These are phyloP conservation scores for Quillaja saponaria DNA, from an alignment of 306 rosid species.

Conservation along the genomic window DNA sequence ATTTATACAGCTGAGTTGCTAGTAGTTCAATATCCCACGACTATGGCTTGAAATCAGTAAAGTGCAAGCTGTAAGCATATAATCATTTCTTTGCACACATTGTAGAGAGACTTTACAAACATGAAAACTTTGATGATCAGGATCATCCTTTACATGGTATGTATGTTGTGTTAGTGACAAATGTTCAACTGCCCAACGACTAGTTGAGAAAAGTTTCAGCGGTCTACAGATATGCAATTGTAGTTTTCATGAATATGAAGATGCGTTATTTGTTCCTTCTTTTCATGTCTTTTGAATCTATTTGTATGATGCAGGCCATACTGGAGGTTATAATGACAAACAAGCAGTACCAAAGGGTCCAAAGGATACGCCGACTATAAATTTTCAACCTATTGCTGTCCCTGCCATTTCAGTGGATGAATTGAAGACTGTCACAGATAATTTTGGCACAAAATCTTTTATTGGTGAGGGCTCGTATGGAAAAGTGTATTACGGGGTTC, in stretches of 20 bases:
- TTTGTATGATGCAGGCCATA: slow-evolving; percentile 43
- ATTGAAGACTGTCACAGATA: slow-evolving; percentile 64
- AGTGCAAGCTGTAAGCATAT: not conserved
- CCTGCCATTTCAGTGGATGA: slow-evolving; percentile 69
- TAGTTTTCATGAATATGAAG: not conserved
- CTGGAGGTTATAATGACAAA: slow-evolving; percentile 38
- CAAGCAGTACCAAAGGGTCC: slow-evolving; percentile 41
- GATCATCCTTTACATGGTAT: too few relatives aligned
- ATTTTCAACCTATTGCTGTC: slow-evolving; percentile 63
- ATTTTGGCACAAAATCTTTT: slow-evolving; percentile 60
- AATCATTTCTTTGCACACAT: not conserved
- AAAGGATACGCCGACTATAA: slow-evolving; percentile 32
- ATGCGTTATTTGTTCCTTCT: slow-evolving; percentile 11
- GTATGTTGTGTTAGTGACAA: too few relatives aligned
- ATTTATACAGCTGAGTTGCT: not conserved
- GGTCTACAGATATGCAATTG: not conserved
- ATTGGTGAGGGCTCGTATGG: slow-evolving; percentile 89
- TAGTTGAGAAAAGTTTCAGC: not conserved
- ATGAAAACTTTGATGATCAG: too few relatives aligned
- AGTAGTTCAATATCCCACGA: too few relatives aligned
- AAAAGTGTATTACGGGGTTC: slow-evolving; percentile 57
- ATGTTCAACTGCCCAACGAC: not conserved
- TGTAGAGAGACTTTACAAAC: too few relatives aligned
- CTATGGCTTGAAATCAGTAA: not conserved
- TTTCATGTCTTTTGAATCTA: slow-evolving; percentile 16